Conservation (phyloP, 495 filamentous ascomycete species). For the Trichoderma parareesei region DNA sequence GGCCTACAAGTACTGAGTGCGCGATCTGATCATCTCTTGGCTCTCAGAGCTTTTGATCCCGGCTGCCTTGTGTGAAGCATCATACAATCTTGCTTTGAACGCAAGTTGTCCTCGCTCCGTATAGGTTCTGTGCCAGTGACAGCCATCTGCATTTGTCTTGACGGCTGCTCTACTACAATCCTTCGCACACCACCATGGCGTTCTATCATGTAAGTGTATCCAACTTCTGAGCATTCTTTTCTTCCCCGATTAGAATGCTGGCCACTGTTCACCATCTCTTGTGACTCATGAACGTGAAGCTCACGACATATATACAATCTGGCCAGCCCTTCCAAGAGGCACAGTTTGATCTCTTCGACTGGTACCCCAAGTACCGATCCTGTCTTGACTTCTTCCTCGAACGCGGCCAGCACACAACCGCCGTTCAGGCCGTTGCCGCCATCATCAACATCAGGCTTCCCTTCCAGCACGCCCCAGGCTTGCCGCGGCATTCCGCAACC, state of each 20-base stretch:
- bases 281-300: background rate
- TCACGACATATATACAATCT: background rate
- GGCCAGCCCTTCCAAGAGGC: conserved; percentile 29
- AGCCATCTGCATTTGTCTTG: background rate
- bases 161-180: background rate
- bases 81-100: background rate
- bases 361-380: conserved; percentile 87
- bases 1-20: background rate
- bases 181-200: background rate
- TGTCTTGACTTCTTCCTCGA: conserved; percentile 93
- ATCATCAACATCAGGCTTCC: conserved; percentile 81
- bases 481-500: background rate
- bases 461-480: conserved; percentile 44
- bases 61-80: background rate
- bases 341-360: conserved; percentile 79
- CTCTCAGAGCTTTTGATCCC: background rate
- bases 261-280: background rate
- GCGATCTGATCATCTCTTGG: background rate
- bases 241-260: background rate
- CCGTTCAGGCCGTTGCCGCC: conserved; percentile 81
- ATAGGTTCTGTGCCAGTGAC: background rate
- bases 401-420: conserved; percentile 74
- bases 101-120: background rate
- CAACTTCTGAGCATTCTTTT: background rate
- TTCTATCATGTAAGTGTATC: background rate